Percentiles rank a stretch among this genome's conserved stretches.
Evolutionary conservation across 495 filamentous ascomycete species (phyloP).

Genomic region (Annulohypoxylon stygium): DNA sequence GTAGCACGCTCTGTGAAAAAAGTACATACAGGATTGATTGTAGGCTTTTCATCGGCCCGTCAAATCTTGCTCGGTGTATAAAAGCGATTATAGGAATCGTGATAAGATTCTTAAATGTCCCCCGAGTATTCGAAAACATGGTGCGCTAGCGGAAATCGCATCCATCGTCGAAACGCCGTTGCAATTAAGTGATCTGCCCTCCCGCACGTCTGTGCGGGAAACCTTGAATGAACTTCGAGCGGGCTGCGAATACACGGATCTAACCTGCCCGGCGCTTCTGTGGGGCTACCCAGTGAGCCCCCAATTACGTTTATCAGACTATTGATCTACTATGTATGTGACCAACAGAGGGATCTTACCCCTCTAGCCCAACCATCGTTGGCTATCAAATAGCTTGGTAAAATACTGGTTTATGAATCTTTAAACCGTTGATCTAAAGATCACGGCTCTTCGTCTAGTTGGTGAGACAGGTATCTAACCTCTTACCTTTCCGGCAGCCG

Average conservation of each 20-base stretch:
- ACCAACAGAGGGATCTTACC: neutral
- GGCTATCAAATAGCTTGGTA: neutral
- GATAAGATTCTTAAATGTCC: constrained; percentile 4
- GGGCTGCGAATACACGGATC: constrained; percentile 10
- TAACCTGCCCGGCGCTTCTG: constrained; percentile 14
- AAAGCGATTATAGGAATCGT: constrained; percentile 8
- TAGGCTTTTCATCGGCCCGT: constrained; percentile 28
- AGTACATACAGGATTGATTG: constrained; percentile 7
- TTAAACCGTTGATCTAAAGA: neutral
- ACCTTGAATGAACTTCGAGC: constrained; percentile 19
- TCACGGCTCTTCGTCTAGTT: neutral
- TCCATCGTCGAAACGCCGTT: constrained; percentile 20
- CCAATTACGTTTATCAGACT: constrained; percentile 1
- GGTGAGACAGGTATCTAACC: neutral
- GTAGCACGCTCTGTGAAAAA: constrained; percentile 14
- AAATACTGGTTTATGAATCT: neutral
- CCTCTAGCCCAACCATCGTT: neutral
- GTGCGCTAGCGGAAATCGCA: neutral
- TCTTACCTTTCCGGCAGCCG: neutral
- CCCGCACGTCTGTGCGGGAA: constrained; percentile 41
- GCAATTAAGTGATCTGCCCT: constrained; percentile 23
- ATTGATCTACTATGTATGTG: constrained; percentile 3
- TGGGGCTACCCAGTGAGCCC: constrained; percentile 12
- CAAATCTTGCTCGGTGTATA: constrained; percentile 16
- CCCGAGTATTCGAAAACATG: constrained; percentile 9